These are phyloP conservation scores for Xerocomus minutiporus DNA, from an alignment of 1,284 basidiomycete genomes.

Conservation along the genomic window DNA sequence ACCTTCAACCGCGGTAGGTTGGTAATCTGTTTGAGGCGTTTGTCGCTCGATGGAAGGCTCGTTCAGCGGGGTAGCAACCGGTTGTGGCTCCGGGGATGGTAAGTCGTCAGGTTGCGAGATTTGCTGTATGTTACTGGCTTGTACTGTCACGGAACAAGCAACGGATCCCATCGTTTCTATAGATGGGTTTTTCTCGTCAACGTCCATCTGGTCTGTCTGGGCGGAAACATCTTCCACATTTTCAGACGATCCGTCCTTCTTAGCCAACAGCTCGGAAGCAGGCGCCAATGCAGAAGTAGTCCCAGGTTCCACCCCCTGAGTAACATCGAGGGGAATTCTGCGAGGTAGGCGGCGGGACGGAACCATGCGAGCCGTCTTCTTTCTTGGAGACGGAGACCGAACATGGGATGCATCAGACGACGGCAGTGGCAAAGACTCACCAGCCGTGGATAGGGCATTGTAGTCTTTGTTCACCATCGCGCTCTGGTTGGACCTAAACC, in stretches of 20 bases:
- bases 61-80: neutral
- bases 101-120: neutral
- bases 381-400: conserved; percentile 8
- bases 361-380: conserved; percentile 27
- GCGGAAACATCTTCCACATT: neutral
- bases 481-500: conserved; percentile 24
- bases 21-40: neutral
- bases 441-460: neutral
- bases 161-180: neutral
- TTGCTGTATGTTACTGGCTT: neutral
- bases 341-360: conserved; percentile 24
- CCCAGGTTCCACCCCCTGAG: neutral
- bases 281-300: neutral
- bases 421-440: neutral
- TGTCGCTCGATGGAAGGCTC: neutral
- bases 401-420: conserved; percentile 1
- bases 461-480: neutral
- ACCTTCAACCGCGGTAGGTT: neutral
- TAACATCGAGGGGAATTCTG: conserved; percentile 7
- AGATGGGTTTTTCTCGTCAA: neutral
- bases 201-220: conserved; percentile 8
- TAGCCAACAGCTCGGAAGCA: neutral
- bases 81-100: neutral
- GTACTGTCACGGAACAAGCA: neutral
- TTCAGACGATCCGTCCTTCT: neutral